phyloP scores from a whole-genome alignment of 345 rosid species.

The Luvunga scandens region DNA sequence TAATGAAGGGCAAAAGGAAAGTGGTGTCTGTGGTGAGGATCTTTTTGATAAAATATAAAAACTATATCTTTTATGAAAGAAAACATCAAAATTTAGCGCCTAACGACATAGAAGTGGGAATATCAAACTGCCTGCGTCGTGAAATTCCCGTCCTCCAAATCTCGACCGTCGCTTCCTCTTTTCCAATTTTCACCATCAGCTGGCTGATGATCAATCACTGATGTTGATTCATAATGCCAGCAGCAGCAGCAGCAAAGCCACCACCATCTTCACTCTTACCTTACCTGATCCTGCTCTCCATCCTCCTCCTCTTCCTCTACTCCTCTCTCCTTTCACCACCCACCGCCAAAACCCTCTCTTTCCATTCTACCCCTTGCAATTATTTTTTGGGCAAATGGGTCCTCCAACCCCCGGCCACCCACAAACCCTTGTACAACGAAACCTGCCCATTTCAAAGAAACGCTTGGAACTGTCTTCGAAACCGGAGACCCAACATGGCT shows the following conservation, averaged over 20 bases:
- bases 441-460: conserved; percentile 90
- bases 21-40: fast-evolving
- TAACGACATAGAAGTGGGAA: no score
- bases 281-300: conserved; percentile 43
- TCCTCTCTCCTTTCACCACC: conserved; percentile 33
- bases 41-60: no score
- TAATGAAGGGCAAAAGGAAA: no score
- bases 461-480: conserved; percentile 85
- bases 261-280: conserved; percentile 47
- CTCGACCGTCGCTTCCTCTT: no score
- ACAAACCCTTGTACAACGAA: conserved; percentile 58
- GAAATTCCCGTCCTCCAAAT: no score
- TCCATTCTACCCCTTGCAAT: conserved; percentile 48
- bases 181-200: no score
- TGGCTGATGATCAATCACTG: background rate
- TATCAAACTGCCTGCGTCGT: no score
- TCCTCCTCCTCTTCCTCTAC: conserved; percentile 52
- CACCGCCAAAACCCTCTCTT: conserved; percentile 10
- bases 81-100: no score
- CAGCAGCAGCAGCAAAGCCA: conserved; percentile 38
- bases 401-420: conserved; percentile 25
- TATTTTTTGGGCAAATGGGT: conserved; percentile 80
- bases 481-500: conserved; percentile 64
- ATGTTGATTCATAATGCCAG: conserved; percentile 34
- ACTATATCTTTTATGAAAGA: no score